Percentiles rank a stretch among this genome's conserved stretches.
phyloP scores from a whole-genome alignment of 768 basidiomycete genomes.

The Amanita pseudoporphyria region DNA sequence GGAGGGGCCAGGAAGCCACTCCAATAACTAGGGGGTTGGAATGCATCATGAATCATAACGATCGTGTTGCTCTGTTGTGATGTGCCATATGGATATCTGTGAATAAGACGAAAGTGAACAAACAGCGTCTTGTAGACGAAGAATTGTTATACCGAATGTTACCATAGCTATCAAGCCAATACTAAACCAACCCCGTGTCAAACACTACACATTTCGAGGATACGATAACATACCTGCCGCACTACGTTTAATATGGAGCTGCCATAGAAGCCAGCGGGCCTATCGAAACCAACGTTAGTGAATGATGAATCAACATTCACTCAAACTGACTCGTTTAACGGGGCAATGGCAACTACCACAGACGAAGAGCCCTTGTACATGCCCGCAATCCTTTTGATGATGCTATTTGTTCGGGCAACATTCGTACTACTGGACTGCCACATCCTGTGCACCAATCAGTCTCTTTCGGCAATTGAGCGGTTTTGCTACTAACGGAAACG shows the following conservation, averaged over 20 bases:
- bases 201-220: background rate
- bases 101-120: slow-evolving; percentile 11
- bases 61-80: slow-evolving; percentile 50
- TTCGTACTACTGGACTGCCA: slow-evolving; percentile 66
- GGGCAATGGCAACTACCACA: slow-evolving; percentile 60
- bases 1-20: slow-evolving; percentile 46
- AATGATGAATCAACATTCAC: background rate
- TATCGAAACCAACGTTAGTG: slow-evolving; percentile 16
- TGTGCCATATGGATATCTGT: slow-evolving; percentile 26
- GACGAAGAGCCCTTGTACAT: slow-evolving; percentile 44
- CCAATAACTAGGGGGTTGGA: slow-evolving; percentile 69
- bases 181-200: slow-evolving; percentile 29
- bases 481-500: slow-evolving; percentile 37
- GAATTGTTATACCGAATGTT: slow-evolving; percentile 54
- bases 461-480: slow-evolving; percentile 1
- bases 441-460: slow-evolving; percentile 17
- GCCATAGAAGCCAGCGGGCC: slow-evolving; percentile 67
- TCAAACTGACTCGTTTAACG: slow-evolving; percentile 62
- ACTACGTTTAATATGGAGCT: slow-evolving; percentile 37
- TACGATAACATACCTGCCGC: slow-evolving; percentile 24
- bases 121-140: background rate
- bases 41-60: slow-evolving; percentile 69
- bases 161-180: slow-evolving; percentile 66
- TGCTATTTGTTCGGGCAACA: slow-evolving; percentile 52
- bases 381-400: slow-evolving; percentile 54